A percentile compares a stretch with the other conserved stretches of the same genome.
These are phyloP conservation scores for Laguncularia racemosa DNA, from an alignment of 345 rosid genomes.

Conservation along the genomic window DNA sequence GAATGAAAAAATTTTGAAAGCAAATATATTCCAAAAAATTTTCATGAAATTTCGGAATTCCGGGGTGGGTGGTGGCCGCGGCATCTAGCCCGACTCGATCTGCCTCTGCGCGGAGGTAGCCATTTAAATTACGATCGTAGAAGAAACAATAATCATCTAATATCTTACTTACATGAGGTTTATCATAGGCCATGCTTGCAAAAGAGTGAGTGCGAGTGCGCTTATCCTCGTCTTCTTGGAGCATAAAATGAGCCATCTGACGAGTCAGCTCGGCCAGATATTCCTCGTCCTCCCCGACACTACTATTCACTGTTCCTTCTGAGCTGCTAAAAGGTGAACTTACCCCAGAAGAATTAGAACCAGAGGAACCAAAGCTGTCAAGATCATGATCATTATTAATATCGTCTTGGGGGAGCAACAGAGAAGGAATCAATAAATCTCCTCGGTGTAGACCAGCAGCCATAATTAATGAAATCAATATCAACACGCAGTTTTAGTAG, in stretches of 20 bases:
- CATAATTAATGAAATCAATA: slow-evolving; percentile 25
- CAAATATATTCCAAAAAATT: too few species aligned
- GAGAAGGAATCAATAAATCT: slow-evolving; percentile 19
- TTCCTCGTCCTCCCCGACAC: slow-evolving; percentile 36
- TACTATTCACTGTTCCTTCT: slow-evolving; percentile 20
- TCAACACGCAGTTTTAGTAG: not conserved
- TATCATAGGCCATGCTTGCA: not conserved
- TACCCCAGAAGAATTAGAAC: slow-evolving; percentile 3
- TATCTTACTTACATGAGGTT: not conserved
- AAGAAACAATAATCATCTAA: too few species aligned
- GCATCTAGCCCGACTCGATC: too few species aligned
- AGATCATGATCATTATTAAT: too few species aligned
- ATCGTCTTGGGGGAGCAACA: slow-evolving; percentile 4
- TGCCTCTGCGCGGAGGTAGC: too few species aligned
- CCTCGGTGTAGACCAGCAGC: slow-evolving; percentile 31
- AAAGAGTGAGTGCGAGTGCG: not conserved
- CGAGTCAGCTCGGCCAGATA: slow-evolving; percentile 62
- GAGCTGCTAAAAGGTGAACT: slow-evolving; percentile 15
- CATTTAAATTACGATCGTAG: too few species aligned
- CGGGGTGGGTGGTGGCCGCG: too few species aligned
- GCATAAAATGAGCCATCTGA: slow-evolving; percentile 73
- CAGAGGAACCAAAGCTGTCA: not conserved
- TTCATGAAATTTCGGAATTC: too few species aligned
- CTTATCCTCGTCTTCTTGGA: slow-evolving; percentile 38
- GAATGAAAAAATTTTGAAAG: too few species aligned